A percentile compares a stretch with the other conserved stretches of the same genome.
Evolutionary conservation across 1,284 basidiomycete genomes (phyloP).

Genomic region (Polyporus tsugae): DNA sequence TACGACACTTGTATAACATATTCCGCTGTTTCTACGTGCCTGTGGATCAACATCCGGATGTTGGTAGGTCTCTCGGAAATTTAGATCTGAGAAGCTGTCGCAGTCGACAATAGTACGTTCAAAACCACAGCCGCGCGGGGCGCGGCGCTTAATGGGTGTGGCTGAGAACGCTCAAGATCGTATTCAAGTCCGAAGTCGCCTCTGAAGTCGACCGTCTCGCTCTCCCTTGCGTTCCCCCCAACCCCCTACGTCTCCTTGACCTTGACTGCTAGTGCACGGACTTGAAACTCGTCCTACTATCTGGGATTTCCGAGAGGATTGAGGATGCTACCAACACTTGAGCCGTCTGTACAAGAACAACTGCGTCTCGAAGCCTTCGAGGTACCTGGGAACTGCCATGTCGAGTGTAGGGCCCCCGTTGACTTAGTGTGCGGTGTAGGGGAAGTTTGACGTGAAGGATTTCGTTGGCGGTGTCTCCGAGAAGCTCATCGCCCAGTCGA

Average conservation of each 20-base stretch:
- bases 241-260: not conserved
- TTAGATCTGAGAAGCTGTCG: not conserved
- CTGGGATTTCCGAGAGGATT: not conserved
- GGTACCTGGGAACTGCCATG: constrained; percentile 27
- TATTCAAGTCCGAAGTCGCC: not conserved
- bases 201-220: not conserved
- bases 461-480: constrained; percentile 89
- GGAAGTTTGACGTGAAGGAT: constrained; percentile 92
- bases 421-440: constrained; percentile 51
- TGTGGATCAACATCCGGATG: no score
- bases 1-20: not conserved
- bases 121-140: not conserved
- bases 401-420: not conserved
- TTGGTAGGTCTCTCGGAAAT: no score
- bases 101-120: not conserved
- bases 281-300: not conserved
- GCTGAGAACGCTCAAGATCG: not conserved
- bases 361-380: constrained; percentile 43
- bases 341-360: constrained; percentile 40
- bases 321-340: constrained; percentile 28
- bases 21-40: no score
- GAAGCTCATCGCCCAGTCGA: constrained; percentile 85
- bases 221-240: not conserved
- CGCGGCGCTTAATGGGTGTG: not conserved
- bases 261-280: not conserved